phyloP scores from a whole-genome alignment of 257 asterid species.

The Ilex aquifolium region DNA sequence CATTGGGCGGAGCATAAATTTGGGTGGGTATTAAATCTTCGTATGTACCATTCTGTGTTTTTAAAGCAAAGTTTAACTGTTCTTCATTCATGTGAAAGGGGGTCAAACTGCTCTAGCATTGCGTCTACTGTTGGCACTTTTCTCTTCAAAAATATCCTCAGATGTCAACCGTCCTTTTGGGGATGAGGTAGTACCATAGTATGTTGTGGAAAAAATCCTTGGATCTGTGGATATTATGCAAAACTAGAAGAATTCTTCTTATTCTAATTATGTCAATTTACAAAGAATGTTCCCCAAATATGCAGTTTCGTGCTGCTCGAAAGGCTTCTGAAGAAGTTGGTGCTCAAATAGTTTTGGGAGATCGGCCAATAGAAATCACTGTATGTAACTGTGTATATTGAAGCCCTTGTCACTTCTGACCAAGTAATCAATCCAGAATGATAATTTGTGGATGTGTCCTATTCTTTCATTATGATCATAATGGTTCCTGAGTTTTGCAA shows the following conservation, averaged over 20 bases:
- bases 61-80: slow-evolving; percentile 7
- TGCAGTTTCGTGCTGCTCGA: slow-evolving; percentile 90
- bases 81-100: slow-evolving; percentile 31
- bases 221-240: too few species aligned
- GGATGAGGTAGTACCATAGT: slow-evolving; percentile 48
- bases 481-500: background rate
- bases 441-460: background rate
- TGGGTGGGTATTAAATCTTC: slow-evolving; percentile 39
- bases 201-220: too few species aligned
- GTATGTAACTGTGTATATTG: slow-evolving; percentile 27
- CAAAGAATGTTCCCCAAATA: slow-evolving; percentile 5
- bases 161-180: slow-evolving; percentile 75
- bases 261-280: background rate
- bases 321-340: slow-evolving; percentile 80
- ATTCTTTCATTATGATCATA: too few species aligned
- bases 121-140: slow-evolving; percentile 68
- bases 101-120: slow-evolving; percentile 88
- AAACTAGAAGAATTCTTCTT: background rate
- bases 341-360: slow-evolving; percentile 88
- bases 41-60: background rate
- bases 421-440: background rate
- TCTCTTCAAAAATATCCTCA: slow-evolving; percentile 78
- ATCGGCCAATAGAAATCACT: slow-evolving; percentile 90
- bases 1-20: slow-evolving; percentile 77
- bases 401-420: background rate